Evolutionary conservation across 1,284 basidiomycete genomes (phyloP).

Genomic region (Flammula alnicola): DNA sequence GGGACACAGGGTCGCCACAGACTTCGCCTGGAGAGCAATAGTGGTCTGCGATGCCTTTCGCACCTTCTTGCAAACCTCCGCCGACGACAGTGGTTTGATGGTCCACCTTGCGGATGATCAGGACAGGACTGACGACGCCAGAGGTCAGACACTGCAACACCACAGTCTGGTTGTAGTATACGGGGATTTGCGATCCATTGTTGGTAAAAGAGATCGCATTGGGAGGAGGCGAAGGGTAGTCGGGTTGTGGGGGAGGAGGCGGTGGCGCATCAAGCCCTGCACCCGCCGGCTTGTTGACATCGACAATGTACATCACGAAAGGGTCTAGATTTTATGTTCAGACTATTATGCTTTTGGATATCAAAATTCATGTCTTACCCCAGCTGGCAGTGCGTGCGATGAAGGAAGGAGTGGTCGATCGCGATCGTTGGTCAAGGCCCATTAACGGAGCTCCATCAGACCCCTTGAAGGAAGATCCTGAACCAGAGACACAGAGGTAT

Average conservation of each 20-base stretch:
- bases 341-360: conserved; percentile 20
- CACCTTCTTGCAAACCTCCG: conserved; percentile 81
- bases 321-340: conserved; percentile 60
- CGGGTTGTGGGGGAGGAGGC: conserved; percentile 77
- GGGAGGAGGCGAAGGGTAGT: conserved; percentile 87
- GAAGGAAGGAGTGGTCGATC: conserved; percentile 79
- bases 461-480: conserved; percentile 87
- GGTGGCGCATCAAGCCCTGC: conserved; percentile 73
- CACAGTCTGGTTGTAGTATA: conserved; percentile 96
- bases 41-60: conserved; percentile 82
- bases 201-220: conserved; percentile 86
- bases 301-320: conserved; percentile 95
- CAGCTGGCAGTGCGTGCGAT: conserved; percentile 85
- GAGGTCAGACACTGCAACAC: conserved; percentile 94
- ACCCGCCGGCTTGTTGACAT: conserved; percentile 79
- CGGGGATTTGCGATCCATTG: conserved; percentile 79
- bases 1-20: conserved; percentile 92
- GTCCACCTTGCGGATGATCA: conserved; percentile 94
- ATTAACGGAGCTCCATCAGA: conserved; percentile 87
- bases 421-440: conserved; percentile 76
- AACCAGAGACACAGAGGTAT: conserved; percentile 92
- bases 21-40: conserved; percentile 85
- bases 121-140: conserved; percentile 89
- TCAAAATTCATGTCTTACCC: conserved; percentile 53
- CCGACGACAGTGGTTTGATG: conserved; percentile 90